A percentile compares a stretch with the other conserved stretches of the same genome.
These are phyloP conservation scores for Elongisporangium undulatum DNA, from an alignment of 352 stramenopile genomes.

Conservation along the genomic window DNA sequence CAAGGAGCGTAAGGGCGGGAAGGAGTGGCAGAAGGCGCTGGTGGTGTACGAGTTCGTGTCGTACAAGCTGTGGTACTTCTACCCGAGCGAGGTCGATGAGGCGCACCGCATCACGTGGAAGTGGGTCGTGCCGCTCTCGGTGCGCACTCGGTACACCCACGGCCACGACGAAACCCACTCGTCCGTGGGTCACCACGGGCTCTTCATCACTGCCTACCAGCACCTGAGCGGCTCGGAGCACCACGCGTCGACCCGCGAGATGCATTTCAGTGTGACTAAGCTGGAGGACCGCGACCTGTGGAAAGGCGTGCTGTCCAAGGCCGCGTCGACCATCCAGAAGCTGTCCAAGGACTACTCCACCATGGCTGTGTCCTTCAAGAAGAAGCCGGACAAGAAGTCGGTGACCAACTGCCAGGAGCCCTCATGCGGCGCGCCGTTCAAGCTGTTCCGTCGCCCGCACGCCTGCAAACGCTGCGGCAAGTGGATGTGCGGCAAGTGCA, in stretches of 20 bases:
- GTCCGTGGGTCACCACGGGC: slow-evolving; percentile 76
- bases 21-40: slow-evolving; percentile 80
- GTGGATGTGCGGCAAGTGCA: slow-evolving; percentile 84
- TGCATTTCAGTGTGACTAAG: slow-evolving; percentile 85
- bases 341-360: slow-evolving; percentile 62
- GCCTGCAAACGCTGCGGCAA: slow-evolving; percentile 83
- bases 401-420: slow-evolving; percentile 74
- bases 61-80: slow-evolving; percentile 89
- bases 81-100: slow-evolving; percentile 80
- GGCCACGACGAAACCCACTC: slow-evolving; percentile 82
- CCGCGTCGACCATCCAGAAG: slow-evolving; percentile 57
- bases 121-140: slow-evolving; percentile 78
- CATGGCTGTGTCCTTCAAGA: slow-evolving; percentile 62
- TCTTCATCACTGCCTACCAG: slow-evolving; percentile 80
- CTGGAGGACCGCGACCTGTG: slow-evolving; percentile 80
- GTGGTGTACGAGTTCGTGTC: slow-evolving; percentile 86
- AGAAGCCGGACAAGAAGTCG: slow-evolving; percentile 79
- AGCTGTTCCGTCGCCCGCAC: slow-evolving; percentile 78
- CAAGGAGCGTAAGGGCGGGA: slow-evolving; percentile 54
- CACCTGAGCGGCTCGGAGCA: slow-evolving; percentile 51
- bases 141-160: slow-evolving; percentile 75
- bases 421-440: slow-evolving; percentile 67
- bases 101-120: slow-evolving; percentile 82
- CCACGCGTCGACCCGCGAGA: slow-evolving; percentile 52
- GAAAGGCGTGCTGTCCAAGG: slow-evolving; percentile 64